A percentile compares a stretch with the other conserved stretches of the same genome.
Evolutionary conservation across 2,329 filamentous ascomycete species (phyloP).

Genomic region (Delphinella strobiligena): DNA sequence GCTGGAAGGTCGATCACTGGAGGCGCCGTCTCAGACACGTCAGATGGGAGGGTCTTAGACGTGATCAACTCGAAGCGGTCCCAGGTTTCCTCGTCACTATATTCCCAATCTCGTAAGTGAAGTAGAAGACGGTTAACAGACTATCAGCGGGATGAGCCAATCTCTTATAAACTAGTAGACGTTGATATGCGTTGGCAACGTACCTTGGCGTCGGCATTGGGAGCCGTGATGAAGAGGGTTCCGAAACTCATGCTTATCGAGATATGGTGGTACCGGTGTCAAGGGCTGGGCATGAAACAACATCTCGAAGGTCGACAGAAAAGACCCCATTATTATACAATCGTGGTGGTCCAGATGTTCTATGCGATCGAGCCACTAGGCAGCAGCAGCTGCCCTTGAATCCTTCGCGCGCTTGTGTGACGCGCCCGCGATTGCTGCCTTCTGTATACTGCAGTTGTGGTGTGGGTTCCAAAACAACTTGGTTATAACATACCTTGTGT

Average conservation of each 20-base stretch:
- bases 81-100: conserved; percentile 2
- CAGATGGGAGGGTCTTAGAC: conserved; percentile 3
- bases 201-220: conserved; percentile 9
- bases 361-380: too few species aligned
- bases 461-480: too few species aligned
- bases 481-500: too few species aligned
- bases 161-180: neutral
- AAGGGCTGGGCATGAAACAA: too few species aligned
- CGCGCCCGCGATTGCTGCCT: too few species aligned
- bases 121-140: conserved; percentile 11
- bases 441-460: too few species aligned
- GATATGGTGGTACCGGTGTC: neutral
- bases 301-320: too few species aligned
- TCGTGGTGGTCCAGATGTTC: too few species aligned
- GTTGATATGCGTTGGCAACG: neutral
- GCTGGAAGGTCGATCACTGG: neutral
- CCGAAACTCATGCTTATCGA: neutral
- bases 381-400: too few species aligned
- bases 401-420: too few species aligned
- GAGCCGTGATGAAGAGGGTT: conserved; percentile 11
- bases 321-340: too few species aligned
- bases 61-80: conserved; percentile 8
- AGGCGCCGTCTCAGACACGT: conserved; percentile 2
- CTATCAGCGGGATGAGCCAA: neutral
- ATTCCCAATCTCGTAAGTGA: conserved; percentile 9